Percentiles rank a stretch among this genome's conserved stretches.
phyloP scores from a whole-genome alignment of 1,284 basidiomycete species.

The Cryptococcus sp. region DNA sequence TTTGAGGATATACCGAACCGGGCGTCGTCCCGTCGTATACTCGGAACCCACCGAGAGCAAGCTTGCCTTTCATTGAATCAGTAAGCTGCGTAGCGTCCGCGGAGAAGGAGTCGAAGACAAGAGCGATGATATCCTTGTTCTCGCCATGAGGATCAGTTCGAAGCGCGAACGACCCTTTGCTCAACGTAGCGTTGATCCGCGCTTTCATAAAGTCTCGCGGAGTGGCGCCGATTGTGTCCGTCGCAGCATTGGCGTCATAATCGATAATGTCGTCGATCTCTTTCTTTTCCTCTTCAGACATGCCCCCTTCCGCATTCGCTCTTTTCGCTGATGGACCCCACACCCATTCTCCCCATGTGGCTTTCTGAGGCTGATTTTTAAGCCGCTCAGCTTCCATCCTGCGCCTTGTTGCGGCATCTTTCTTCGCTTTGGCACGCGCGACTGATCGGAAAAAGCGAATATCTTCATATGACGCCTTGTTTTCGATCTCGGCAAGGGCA shows the following conservation, averaged over 20 bases:
- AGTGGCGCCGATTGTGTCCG: conserved; percentile 62
- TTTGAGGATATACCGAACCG: conserved; percentile 82
- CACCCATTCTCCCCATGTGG: conserved; percentile 80
- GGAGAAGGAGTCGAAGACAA: conserved; percentile 86
- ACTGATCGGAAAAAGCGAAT: conserved; percentile 98
- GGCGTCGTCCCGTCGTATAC: conserved; percentile 89
- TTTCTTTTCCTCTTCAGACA: conserved; percentile 85
- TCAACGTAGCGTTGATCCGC: conserved; percentile 73
- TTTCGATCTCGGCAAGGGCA: conserved; percentile 70
- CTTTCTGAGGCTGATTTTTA: conserved; percentile 56
- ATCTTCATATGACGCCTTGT: conserved; percentile 87
- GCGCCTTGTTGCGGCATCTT: conserved; percentile 73
- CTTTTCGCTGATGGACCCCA: conserved; percentile 64
- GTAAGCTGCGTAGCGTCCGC: conserved; percentile 83
- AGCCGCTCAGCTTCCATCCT: conserved; percentile 68
- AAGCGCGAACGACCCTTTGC: conserved; percentile 83
- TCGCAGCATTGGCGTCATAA: conserved; percentile 75
- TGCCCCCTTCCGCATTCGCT: conserved; percentile 35
- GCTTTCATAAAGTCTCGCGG: conserved; percentile 82
- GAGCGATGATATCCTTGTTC: conserved; percentile 73
- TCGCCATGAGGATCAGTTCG: conserved; percentile 67
- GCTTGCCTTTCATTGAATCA: conserved; percentile 78
- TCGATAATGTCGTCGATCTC: conserved; percentile 93
- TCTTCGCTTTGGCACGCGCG: conserved; percentile 82
- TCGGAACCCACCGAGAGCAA: conserved; percentile 84